Conservation (phyloP, 805 yeast genomes). For the Ogataea trehaloabstinens region DNA sequence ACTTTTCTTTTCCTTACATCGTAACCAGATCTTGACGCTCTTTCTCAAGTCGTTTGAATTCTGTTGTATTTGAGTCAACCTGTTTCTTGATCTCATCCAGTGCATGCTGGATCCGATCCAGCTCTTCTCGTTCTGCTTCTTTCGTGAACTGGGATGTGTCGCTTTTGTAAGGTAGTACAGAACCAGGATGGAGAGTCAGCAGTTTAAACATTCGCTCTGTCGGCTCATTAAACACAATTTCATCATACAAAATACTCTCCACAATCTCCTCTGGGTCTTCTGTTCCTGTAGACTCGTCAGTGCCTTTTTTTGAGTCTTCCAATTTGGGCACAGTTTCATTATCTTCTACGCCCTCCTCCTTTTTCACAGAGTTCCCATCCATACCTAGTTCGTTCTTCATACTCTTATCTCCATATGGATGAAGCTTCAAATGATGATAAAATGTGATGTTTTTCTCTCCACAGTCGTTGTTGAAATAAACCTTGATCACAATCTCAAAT, state of each 20-base stretch:
- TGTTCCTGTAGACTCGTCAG: not conserved
- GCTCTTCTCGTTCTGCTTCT: constrained; percentile 63
- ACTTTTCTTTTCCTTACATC: too few relatives aligned
- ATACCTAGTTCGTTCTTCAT: not conserved
- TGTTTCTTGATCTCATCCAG: constrained; percentile 27
- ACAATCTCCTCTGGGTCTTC: constrained; percentile 33
- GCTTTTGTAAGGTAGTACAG: constrained; percentile 42
- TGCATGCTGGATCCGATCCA: constrained; percentile 48
- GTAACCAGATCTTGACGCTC: constrained; percentile 28
- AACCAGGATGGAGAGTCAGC: constrained; percentile 65
- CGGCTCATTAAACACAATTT: constrained; percentile 92
- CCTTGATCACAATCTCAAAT: constrained; percentile 85
- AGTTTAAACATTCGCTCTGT: constrained; percentile 83
- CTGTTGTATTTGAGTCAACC: constrained; percentile 22
- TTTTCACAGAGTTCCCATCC: not conserved
- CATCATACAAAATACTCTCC: constrained; percentile 73
- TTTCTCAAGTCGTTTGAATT: constrained; percentile 29
- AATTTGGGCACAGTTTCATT: constrained; percentile 13
- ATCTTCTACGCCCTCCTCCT: constrained; percentile 3
- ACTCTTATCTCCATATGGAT: constrained; percentile 61
- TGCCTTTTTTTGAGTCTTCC: constrained; percentile 25
- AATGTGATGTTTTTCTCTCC: constrained; percentile 83
- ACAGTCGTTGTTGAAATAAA: constrained; percentile 82
- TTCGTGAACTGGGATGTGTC: constrained; percentile 30
- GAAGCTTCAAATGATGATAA: constrained; percentile 87